These are phyloP conservation scores for Tarenaya hassleriana DNA, from an alignment of 345 rosid genomes.

Conservation along the genomic window DNA sequence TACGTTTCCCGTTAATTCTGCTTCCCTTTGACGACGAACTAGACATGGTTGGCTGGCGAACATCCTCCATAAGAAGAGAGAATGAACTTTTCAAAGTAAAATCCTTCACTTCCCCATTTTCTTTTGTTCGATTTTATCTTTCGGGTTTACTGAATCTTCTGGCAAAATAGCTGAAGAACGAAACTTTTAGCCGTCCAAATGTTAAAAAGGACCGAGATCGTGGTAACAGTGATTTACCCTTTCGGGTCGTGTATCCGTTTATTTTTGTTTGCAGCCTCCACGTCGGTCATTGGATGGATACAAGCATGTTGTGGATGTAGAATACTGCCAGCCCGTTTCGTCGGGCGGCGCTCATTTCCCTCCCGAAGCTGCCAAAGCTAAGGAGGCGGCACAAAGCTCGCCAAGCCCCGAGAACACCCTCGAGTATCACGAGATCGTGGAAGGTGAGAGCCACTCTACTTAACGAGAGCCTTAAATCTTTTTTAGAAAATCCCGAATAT, in stretches of 20 bases:
- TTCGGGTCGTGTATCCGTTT: no score
- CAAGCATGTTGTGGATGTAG: conserved; percentile 91
- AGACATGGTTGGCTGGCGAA: conserved; percentile 99
- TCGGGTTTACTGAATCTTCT: background rate
- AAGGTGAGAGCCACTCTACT: conserved; percentile 45
- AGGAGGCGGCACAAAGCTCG: conserved; percentile 77
- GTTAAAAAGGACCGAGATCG: no score
- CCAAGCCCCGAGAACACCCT: conserved; percentile 53
- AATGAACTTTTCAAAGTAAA: conserved; percentile 70
- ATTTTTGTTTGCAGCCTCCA: conserved; percentile 71
- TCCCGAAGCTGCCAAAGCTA: conserved; percentile 82
- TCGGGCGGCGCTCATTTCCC: conserved; percentile 84
- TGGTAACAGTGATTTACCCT: no score
- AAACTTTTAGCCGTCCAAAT: no score
- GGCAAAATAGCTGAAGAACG: no score
- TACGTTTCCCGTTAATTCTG: conserved; percentile 6
- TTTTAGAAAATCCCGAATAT: no score
- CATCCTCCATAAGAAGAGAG: conserved; percentile 93
- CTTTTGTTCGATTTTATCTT: background rate
- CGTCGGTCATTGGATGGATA: conserved; percentile 82
- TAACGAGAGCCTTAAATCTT: background rate
- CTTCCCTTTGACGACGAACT: conserved; percentile 43
- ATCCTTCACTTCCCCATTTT: background rate
- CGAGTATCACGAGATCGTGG: conserved; percentile 78
- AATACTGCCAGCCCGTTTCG: conserved; percentile 74